A percentile compares a stretch with the other conserved stretches of the same genome.
phyloP scores from a whole-genome alignment of 2,329 filamentous ascomycete species.

The Microdochium nivale region DNA sequence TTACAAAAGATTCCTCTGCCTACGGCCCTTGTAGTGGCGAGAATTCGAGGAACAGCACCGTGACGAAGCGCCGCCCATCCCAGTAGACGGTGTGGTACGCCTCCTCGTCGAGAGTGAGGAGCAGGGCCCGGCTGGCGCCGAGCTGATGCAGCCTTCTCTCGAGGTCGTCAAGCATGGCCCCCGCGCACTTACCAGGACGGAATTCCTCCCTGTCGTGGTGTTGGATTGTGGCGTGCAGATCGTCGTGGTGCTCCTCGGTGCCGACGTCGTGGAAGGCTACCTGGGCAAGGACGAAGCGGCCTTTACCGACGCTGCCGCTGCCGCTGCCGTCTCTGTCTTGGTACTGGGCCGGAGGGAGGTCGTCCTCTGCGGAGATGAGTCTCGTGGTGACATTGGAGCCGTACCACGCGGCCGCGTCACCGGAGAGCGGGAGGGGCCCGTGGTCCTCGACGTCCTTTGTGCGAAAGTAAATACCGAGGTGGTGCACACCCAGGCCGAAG shows the following conservation, averaged over 20 bases:
- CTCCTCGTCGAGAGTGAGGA: background rate
- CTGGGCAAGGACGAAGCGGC: background rate
- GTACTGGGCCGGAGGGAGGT: background rate
- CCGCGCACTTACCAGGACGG: background rate
- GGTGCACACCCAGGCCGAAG: background rate
- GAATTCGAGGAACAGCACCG: background rate
- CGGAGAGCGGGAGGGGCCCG: background rate
- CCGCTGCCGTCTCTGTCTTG: background rate
- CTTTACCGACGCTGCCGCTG: background rate
- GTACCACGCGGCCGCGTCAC: background rate
- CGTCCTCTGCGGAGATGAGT: background rate
- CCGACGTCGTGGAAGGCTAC: background rate
- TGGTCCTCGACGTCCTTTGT: background rate
- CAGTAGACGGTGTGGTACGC: background rate
- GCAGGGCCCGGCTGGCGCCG: background rate
- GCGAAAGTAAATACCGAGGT: background rate
- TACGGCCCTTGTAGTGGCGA: background rate
- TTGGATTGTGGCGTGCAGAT: background rate
- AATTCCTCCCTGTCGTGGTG: background rate
- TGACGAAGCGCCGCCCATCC: background rate
- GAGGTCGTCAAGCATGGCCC: background rate
- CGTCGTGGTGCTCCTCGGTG: background rate
- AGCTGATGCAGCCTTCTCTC: background rate
- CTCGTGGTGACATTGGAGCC: background rate
- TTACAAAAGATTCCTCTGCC: too few relatives aligned